These are phyloP conservation scores for Coemansia sp. DNA, from an alignment of 192 early-diverging fungal genomes.

Conservation along the genomic window DNA sequence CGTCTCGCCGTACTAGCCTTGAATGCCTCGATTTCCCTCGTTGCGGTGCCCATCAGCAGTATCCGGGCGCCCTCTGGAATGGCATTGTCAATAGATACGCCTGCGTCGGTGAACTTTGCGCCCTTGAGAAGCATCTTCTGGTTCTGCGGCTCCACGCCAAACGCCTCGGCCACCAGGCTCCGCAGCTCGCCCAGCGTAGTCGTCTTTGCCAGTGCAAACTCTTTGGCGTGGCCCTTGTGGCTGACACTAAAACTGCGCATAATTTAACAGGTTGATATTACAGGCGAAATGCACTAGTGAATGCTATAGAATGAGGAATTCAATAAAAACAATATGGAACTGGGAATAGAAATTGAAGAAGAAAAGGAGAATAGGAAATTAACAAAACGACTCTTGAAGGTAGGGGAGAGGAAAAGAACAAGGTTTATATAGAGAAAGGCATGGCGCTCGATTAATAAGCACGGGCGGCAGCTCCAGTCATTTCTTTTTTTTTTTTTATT, in stretches of 20 bases:
- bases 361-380: not conserved
- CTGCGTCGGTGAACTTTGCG: conserved; percentile 7
- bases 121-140: conserved; percentile 37
- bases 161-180: conserved; percentile 15
- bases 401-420: not conserved
- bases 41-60: conserved; percentile 35
- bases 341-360: not conserved
- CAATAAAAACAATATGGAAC: not conserved
- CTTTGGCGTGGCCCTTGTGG: conserved; percentile 19
- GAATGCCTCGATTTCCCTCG: conserved; percentile 13
- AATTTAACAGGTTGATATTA: not conserved
- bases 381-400: no score
- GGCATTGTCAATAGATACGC: not conserved
- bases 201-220: conserved; percentile 3
- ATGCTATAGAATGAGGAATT: not conserved
- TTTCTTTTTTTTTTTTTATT: conserved; percentile 6
- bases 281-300: not conserved
- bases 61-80: conserved; percentile 19
- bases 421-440: not conserved
- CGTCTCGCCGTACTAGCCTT: conserved; percentile 12
- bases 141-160: conserved; percentile 24
- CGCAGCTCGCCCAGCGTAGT: conserved; percentile 37
- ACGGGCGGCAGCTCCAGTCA: no score
- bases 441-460: not conserved
- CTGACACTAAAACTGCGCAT: conserved; percentile 19